These are phyloP conservation scores for Chalaropsis ovoidea DNA, from an alignment of 2,329 filamentous ascomycete genomes.

Conservation along the genomic window DNA sequence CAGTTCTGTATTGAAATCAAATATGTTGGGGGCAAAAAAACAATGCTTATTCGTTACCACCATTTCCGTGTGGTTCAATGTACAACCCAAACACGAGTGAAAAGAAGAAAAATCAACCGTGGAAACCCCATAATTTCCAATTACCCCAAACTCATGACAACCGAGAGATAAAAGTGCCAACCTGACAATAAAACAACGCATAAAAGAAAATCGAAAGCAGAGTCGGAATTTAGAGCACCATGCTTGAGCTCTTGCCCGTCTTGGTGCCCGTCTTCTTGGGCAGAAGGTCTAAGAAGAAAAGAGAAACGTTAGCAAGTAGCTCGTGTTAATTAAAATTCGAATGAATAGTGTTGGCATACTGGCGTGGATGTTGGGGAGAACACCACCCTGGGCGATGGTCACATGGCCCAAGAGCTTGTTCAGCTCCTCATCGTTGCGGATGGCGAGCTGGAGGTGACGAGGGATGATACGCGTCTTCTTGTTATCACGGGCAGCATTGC, in stretches of 20 bases:
- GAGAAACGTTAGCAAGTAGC: constrained; percentile 36
- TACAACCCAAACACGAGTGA: constrained; percentile 55
- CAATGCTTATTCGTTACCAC: constrained; percentile 49
- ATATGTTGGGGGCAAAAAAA: constrained; percentile 25
- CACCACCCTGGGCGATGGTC: constrained; percentile 95
- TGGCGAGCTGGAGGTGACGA: constrained; percentile 96
- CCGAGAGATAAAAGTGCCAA: constrained; percentile 49
- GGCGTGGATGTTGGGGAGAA: constrained; percentile 93
- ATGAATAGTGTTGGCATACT: constrained; percentile 51
- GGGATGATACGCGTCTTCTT: constrained; percentile 99
- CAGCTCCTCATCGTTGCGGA: constrained; percentile 98
- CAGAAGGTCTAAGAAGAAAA: constrained; percentile 61
- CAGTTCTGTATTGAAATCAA: constrained; percentile 22
- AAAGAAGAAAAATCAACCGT: constrained; percentile 46
- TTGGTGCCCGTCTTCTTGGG: constrained; percentile 97
- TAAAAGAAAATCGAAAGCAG: constrained; percentile 47
- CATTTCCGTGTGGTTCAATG: constrained; percentile 60
- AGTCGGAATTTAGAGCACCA: constrained; percentile 68
- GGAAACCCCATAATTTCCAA: constrained; percentile 56
- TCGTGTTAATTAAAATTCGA: too few relatives aligned
- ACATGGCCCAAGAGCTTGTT: constrained; percentile 97
- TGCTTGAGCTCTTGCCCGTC: constrained; percentile 81
- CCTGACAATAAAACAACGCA: constrained; percentile 35
- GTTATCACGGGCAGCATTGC: constrained; percentile 98
- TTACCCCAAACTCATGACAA: constrained; percentile 76